A percentile compares a stretch with the other conserved stretches of the same genome.
Evolutionary conservation across 495 filamentous ascomycete genomes (phyloP).

Genomic region (Cercophora samala): DNA sequence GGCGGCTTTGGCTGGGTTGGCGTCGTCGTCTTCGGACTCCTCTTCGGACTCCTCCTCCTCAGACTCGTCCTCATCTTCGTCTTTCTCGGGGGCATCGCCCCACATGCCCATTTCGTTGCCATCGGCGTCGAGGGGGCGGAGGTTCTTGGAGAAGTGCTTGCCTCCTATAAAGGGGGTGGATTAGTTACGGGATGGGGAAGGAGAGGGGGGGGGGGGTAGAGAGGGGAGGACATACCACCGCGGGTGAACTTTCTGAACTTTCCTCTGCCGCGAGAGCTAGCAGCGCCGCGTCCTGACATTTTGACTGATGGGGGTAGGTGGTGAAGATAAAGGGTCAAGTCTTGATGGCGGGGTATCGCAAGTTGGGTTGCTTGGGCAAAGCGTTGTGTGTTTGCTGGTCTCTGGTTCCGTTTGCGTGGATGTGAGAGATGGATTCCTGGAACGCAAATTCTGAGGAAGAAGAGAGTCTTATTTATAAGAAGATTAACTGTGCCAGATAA

Average conservation of each 20-base stretch:
- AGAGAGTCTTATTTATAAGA: not conserved
- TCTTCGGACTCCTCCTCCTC: conserved; percentile 47
- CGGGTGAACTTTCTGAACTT: conserved; percentile 92
- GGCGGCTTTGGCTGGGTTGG: conserved; percentile 31
- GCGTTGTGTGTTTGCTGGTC: not conserved
- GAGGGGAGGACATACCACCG: conserved; percentile 62
- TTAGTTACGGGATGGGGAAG: not conserved
- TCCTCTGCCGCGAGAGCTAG: conserved; percentile 65
- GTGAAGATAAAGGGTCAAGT: conserved; percentile 6
- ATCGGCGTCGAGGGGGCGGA: conserved; percentile 80
- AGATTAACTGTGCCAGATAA: not conserved
- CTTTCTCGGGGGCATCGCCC: conserved; percentile 45
- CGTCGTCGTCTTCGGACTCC: conserved; percentile 33
- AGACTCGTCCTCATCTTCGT: conserved; percentile 42
- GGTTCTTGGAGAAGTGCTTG: conserved; percentile 88
- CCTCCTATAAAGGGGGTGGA: conserved; percentile 52
- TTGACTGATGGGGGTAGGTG: conserved; percentile 13
- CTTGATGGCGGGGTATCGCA: conserved; percentile 22
- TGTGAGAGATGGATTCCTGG: not conserved
- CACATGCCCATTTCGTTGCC: conserved; percentile 77
- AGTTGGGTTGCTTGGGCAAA: not conserved
- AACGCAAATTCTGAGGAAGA: not conserved
- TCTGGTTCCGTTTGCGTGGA: not conserved
- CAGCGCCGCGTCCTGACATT: conserved; percentile 58
- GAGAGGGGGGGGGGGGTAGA: not conserved